phyloP scores from a whole-genome alignment of 352 stramenopile species.

The Pythium insidiosum region DNA sequence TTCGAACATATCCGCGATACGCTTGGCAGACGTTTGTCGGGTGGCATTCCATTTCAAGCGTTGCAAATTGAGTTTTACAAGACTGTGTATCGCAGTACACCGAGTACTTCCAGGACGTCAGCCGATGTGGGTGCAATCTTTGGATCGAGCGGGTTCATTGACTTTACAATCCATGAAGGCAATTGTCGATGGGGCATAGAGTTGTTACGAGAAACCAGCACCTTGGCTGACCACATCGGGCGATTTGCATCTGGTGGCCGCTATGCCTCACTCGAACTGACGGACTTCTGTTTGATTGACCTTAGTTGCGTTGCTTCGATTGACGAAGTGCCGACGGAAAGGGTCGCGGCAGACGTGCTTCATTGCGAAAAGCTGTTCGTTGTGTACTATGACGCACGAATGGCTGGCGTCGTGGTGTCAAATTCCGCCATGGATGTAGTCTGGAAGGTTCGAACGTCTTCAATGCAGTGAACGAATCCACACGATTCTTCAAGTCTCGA shows the following conservation, averaged over 20 bases:
- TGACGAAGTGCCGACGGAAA: conserved; percentile 2
- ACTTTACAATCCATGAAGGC: conserved; percentile 12
- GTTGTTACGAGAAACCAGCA: too few relatives aligned
- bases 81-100: conserved; percentile 9
- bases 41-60: conserved; percentile 8
- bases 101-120: conserved; percentile 11
- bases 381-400: conserved; percentile 7
- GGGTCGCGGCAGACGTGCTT: conserved; percentile 4
- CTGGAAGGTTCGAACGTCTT: background rate
- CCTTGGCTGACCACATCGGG: background rate
- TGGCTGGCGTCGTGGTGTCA: conserved; percentile 1
- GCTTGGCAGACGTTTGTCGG: too few relatives aligned
- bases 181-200: background rate
- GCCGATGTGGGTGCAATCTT: conserved; percentile 11
- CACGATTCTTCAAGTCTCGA: too few relatives aligned
- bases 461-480: too few relatives aligned
- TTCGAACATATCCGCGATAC: conserved; percentile 7
- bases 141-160: conserved; percentile 12
- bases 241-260: too few relatives aligned
- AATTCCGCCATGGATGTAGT: background rate
- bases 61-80: conserved; percentile 23
- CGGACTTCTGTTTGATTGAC: conserved; percentile 2
- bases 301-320: conserved; percentile 1
- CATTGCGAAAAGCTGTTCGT: conserved; percentile 6
- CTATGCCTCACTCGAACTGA: background rate